Percentiles rank a stretch among this genome's conserved stretches.
phyloP scores from a whole-genome alignment of 306 rosid species.

The Neltuma alba region DNA sequence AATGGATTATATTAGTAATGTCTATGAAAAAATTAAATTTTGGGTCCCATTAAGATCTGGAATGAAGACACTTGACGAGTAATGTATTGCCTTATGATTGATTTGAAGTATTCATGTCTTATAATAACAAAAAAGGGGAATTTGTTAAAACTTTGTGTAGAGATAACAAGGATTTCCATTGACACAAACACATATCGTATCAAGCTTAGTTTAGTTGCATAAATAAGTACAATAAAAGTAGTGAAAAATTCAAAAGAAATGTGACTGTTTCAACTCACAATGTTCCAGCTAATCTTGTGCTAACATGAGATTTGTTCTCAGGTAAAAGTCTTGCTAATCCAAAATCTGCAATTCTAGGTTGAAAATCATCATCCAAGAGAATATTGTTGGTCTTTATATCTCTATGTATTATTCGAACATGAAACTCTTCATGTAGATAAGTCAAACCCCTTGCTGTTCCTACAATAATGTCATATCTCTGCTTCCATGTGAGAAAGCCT shows the following conservation, averaged over 20 bases:
- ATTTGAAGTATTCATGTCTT: too few relatives aligned
- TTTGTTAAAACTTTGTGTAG: background rate
- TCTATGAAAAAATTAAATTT: background rate
- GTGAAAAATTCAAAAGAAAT: background rate
- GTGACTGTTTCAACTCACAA: background rate
- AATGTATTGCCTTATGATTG: background rate
- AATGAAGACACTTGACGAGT: too few relatives aligned
- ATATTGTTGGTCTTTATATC: background rate
- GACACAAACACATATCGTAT: background rate
- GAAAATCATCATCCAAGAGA: background rate
- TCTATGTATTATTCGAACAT: background rate
- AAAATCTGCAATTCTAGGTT: background rate
- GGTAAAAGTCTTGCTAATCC: background rate
- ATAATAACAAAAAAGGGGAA: too few relatives aligned
- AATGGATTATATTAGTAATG: background rate
- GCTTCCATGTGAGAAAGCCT: background rate
- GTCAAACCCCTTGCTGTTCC: background rate
- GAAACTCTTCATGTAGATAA: background rate
- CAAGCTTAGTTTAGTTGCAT: background rate
- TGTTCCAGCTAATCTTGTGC: background rate
- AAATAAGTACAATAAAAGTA: background rate
- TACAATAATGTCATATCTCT: background rate
- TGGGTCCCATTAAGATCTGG: background rate
- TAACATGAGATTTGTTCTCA: background rate
- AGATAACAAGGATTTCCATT: background rate